Conservation (phyloP, 257 asterid genomes). For the Solanum habrochaites region DNA sequence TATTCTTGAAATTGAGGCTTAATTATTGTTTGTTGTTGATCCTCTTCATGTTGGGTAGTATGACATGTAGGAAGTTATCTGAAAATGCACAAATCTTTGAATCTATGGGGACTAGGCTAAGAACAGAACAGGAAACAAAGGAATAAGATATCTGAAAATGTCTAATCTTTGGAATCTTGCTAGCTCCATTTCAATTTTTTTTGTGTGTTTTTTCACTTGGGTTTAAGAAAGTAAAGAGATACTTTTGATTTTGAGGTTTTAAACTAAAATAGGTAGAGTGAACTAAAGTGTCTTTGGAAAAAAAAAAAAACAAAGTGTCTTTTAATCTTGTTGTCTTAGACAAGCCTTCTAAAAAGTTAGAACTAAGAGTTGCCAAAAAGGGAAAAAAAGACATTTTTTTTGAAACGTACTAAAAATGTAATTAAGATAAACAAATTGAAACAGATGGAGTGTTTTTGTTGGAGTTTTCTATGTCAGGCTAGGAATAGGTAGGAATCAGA, state of each 20-base stretch:
- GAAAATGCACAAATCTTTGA: background rate
- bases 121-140: background rate
- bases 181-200: background rate
- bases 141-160: background rate
- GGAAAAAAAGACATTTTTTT: background rate
- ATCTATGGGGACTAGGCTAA: background rate
- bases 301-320: background rate
- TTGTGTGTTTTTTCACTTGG: background rate
- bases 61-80: background rate
- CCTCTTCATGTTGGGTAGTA: background rate
- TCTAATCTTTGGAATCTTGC: background rate
- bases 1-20: background rate
- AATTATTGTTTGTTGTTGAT: background rate
- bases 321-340: background rate
- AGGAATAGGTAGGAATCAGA: background rate
- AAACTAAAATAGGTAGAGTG: background rate
- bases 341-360: background rate
- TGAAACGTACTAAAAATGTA: background rate
- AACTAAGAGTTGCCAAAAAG: background rate
- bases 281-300: background rate
- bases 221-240: background rate
- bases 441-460: too few species aligned
- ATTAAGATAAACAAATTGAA: too few species aligned
- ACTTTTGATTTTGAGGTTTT: background rate
- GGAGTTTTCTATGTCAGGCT: background rate